Percentiles rank a stretch among this genome's conserved stretches.
Conservation (phyloP, 345 rosid species). For the Lepidium africanum region DNA sequence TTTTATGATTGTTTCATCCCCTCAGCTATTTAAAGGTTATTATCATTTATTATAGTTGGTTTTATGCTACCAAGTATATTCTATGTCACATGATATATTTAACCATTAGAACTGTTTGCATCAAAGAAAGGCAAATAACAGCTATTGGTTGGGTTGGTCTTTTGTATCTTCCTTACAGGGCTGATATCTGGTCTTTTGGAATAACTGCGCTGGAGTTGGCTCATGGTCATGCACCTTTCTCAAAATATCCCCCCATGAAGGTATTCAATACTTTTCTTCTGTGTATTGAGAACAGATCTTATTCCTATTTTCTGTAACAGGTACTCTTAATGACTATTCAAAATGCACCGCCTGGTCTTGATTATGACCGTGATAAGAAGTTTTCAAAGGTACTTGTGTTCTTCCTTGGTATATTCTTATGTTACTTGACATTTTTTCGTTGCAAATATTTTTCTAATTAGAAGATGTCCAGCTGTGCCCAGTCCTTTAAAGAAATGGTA, state of each 20-base stretch:
- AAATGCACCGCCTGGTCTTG: conserved; percentile 96
- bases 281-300: conserved; percentile 17
- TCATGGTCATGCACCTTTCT: conserved; percentile 98
- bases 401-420: conserved; percentile 7
- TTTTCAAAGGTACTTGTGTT: conserved; percentile 68
- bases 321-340: conserved; percentile 97
- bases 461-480: conserved; percentile 29
- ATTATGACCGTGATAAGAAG: conserved; percentile 88
- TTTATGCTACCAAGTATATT: neutral
- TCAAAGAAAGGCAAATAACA: conserved; percentile 3
- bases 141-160: conserved; percentile 24
- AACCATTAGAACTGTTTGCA: neutral
- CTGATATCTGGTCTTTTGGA: conserved; percentile 99
- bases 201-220: conserved; percentile 95
- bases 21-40: neutral
- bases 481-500: conserved; percentile 98
- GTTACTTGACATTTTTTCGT: neutral
- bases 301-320: conserved; percentile 32
- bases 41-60: neutral
- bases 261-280: conserved; percentile 29
- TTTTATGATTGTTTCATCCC: neutral
- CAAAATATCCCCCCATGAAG: conserved; percentile 99
- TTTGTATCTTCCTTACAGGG: conserved; percentile 45
- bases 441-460: conserved; percentile 21
- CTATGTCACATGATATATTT: neutral